These are phyloP conservation scores for Dendrobium catenatum DNA, from an alignment of 106 monocot species.

Conservation along the genomic window DNA sequence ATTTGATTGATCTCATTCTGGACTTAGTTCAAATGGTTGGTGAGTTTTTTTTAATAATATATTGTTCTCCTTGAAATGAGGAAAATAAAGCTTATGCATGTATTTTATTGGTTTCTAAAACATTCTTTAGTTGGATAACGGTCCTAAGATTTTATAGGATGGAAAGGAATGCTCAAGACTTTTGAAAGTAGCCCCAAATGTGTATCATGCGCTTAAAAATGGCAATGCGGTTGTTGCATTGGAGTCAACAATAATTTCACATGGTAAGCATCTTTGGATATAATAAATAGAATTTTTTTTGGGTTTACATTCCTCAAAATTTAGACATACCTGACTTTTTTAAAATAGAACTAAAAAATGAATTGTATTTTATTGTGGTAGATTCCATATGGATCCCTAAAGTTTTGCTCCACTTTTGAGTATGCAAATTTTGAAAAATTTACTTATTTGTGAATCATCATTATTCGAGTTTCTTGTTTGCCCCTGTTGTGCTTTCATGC, in stretches of 20 bases:
- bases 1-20: background rate
- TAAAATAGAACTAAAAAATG: background rate
- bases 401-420: background rate
- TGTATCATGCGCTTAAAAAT: constrained; percentile 46
- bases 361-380: background rate
- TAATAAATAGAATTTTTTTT: background rate
- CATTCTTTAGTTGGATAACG: background rate
- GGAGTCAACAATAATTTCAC: constrained; percentile 98
- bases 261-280: constrained; percentile 46
- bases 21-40: background rate
- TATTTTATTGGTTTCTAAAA: background rate
- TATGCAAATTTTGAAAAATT: no score
- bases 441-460: background rate
- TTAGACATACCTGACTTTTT: background rate
- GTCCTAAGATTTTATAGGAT: background rate
- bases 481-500: background rate
- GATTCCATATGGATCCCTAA: background rate
- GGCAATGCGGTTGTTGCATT: constrained; percentile 83
- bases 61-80: background rate
- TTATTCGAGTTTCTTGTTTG: background rate
- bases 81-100: background rate
- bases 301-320: background rate
- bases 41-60: background rate
- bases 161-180: background rate
- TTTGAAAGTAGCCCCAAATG: constrained; percentile 58